Conservation (phyloP, 176 grass and related monocot species). For the Puya raimondii region DNA sequence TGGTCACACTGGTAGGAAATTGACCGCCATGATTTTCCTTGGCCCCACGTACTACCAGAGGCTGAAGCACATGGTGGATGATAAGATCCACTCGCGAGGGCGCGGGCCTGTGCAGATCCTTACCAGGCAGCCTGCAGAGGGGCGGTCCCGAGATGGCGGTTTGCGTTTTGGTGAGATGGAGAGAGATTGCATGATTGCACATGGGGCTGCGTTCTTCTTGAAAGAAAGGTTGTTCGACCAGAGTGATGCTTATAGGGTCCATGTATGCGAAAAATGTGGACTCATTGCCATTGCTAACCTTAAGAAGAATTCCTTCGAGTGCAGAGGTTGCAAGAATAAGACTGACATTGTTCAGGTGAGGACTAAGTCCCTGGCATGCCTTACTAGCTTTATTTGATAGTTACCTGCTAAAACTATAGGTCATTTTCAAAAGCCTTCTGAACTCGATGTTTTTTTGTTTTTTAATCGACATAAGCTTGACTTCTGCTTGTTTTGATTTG, state of each 20-base stretch:
- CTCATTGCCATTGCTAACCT: conserved; percentile 94
- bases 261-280: conserved; percentile 97
- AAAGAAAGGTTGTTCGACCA: conserved; percentile 97
- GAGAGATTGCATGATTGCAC: conserved; percentile 97
- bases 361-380: background rate
- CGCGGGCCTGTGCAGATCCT: conserved; percentile 95
- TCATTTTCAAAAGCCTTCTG: too few relatives aligned
- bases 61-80: conserved; percentile 95
- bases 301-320: conserved; percentile 94
- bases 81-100: conserved; percentile 94
- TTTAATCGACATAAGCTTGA: too few relatives aligned
- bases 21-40: conserved; percentile 85
- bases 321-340: conserved; percentile 96
- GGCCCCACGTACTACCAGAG: conserved; percentile 96
- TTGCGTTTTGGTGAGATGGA: conserved; percentile 98
- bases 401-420: background rate
- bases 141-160: conserved; percentile 85
- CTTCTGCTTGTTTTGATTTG: too few relatives aligned
- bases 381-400: background rate
- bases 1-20: conserved; percentile 81
- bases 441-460: too few relatives aligned
- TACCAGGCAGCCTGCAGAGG: conserved; percentile 85
- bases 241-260: conserved; percentile 93
- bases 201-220: conserved; percentile 90
- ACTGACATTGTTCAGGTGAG: conserved; percentile 95